These are phyloP conservation scores for Catenaria anguillulae DNA, from an alignment of 371 early-diverging fungal genomes.

Conservation along the genomic window DNA sequence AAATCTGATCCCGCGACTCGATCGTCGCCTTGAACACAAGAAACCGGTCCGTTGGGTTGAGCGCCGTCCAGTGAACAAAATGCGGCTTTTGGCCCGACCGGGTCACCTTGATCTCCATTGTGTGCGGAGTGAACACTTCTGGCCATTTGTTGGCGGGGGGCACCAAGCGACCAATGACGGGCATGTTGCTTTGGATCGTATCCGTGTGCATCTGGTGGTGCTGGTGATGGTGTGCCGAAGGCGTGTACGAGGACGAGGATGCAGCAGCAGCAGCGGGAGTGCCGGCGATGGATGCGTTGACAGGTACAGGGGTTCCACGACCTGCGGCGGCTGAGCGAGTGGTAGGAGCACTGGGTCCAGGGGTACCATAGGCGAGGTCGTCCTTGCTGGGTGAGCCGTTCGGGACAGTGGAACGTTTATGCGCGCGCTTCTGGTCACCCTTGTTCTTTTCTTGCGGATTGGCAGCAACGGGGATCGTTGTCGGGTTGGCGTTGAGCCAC, in stretches of 20 bases:
- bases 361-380: too few species aligned
- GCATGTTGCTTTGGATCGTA: background rate
- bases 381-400: too few species aligned
- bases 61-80: background rate
- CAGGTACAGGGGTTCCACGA: background rate
- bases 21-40: conserved; percentile 4
- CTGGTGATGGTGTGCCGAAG: background rate
- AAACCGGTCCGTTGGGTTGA: background rate
- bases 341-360: background rate
- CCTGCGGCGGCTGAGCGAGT: background rate
- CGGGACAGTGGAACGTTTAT: too few species aligned
- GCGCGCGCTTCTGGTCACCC: too few species aligned
- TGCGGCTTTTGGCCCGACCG: background rate
- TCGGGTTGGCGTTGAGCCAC: too few species aligned
- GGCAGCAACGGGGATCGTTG: too few species aligned
- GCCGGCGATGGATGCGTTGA: background rate
- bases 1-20: background rate
- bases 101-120: conserved; percentile 1
- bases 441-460: too few species aligned
- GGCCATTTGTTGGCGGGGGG: background rate
- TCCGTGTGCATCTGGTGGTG: background rate
- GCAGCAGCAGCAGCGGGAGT: background rate
- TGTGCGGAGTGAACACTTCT: background rate
- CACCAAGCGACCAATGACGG: background rate
- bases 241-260: background rate